These are phyloP conservation scores for Pistacia integerrima DNA, from an alignment of 345 rosid genomes.

Conservation along the genomic window DNA sequence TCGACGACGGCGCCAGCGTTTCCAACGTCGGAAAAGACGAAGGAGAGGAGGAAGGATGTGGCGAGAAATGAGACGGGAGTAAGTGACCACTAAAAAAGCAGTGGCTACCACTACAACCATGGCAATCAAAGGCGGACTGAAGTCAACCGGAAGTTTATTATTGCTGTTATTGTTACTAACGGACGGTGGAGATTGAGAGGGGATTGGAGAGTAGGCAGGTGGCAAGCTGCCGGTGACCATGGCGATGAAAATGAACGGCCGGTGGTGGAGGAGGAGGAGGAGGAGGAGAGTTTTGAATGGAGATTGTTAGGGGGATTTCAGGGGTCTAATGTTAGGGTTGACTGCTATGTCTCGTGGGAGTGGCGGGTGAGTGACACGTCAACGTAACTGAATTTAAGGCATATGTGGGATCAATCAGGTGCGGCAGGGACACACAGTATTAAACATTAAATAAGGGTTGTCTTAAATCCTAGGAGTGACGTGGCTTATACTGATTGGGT, in stretches of 20 bases:
- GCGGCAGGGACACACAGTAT: neutral
- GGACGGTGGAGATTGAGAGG: constrained; percentile 14
- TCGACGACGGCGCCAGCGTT: constrained; percentile 47
- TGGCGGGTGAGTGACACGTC: constrained; percentile 45
- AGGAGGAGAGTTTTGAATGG: neutral
- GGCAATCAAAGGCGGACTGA: constrained; percentile 92
- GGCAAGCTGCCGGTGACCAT: constrained; percentile 1
- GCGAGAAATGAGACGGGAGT: constrained; percentile 83
- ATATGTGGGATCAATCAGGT: constrained; percentile 11
- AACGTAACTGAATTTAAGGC: constrained; percentile 48
- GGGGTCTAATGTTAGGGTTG: constrained; percentile 31
- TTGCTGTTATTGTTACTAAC: neutral
- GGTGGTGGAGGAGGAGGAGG: neutral
- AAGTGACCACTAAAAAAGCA: constrained; percentile 70
- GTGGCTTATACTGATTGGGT: neutral
- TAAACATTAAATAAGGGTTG: neutral
- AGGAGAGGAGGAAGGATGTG: constrained; percentile 46
- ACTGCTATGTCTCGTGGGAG: constrained; percentile 24
- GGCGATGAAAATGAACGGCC: constrained; percentile 12
- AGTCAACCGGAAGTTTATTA: constrained; percentile 52
- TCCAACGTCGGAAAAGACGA: constrained; percentile 50
- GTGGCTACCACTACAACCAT: constrained; percentile 86
- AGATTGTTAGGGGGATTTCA: constrained; percentile 1
- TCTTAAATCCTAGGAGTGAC: neutral
- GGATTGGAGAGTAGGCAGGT: constrained; percentile 27